A percentile compares a stretch with the other conserved stretches of the same genome.
phyloP scores from a whole-genome alignment of 148 eudicot species.

The Vaccinium myrtillus region DNA sequence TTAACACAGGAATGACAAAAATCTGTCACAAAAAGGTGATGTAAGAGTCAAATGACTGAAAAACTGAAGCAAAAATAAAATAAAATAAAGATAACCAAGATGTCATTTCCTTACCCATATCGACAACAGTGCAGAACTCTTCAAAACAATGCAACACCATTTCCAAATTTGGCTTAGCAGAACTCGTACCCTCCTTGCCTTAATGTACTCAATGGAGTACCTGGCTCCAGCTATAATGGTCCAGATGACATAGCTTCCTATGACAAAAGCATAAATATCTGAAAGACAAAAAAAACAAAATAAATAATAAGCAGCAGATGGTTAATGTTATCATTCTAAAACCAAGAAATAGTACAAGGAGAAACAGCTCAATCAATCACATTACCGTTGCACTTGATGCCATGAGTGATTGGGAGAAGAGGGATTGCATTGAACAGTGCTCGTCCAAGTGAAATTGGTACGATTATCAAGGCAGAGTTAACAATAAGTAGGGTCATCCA shows the following conservation, averaged over 20 bases:
- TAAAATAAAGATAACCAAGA: not conserved
- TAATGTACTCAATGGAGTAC: constrained; percentile 70
- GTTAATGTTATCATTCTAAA: not conserved
- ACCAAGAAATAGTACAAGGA: not conserved
- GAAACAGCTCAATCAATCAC: constrained; percentile 14
- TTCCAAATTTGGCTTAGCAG: constrained; percentile 74
- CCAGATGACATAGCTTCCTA: constrained; percentile 97
- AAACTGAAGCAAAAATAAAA: not conserved
- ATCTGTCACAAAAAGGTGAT: constrained; percentile 45
- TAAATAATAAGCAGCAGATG: not conserved
- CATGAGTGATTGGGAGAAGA: constrained; percentile 85
- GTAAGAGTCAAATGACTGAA: not conserved
- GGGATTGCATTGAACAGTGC: constrained; percentile 80
- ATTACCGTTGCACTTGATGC: constrained; percentile 91
- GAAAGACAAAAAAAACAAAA: not conserved
- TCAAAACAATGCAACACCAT: constrained; percentile 85
- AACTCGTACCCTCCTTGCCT: constrained; percentile 60
- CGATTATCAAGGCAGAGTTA: constrained; percentile 72
- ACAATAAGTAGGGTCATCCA: constrained; percentile 94
- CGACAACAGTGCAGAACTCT: constrained; percentile 76
- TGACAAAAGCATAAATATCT: constrained; percentile 93
- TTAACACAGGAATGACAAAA: constrained; percentile 81
- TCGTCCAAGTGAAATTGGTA: constrained; percentile 84
- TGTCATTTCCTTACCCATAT: constrained; percentile 71
- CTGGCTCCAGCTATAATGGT: constrained; percentile 83